These are phyloP conservation scores for Sonneratia caseolaris DNA, from an alignment of 345 rosid genomes.

Conservation along the genomic window DNA sequence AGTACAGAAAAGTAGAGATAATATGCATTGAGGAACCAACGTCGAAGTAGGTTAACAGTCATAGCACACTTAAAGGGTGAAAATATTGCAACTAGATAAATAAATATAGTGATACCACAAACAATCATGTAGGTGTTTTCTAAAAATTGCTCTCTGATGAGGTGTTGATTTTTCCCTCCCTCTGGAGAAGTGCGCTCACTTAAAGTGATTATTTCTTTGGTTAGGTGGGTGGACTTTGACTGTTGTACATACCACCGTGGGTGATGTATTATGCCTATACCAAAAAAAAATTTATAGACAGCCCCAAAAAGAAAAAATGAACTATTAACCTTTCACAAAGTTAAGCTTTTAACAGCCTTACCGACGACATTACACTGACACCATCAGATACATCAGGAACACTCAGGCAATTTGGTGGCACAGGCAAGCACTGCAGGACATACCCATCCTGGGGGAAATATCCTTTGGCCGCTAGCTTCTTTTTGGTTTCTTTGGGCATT, in stretches of 20 bases:
- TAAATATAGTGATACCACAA: too few relatives aligned
- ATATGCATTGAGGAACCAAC: too few relatives aligned
- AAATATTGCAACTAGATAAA: too few relatives aligned
- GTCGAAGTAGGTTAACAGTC: too few relatives aligned
- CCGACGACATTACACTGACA: constrained; percentile 69
- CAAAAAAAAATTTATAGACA: background rate
- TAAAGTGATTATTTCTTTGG: background rate
- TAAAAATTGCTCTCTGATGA: too few relatives aligned
- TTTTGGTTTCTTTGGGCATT: constrained; percentile 56
- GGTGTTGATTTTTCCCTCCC: too few relatives aligned
- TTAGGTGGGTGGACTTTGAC: background rate
- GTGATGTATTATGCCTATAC: background rate
- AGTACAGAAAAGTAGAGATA: background rate
- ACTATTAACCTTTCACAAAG: constrained; percentile 4
- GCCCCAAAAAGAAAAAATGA: background rate
- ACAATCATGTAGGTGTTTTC: too few relatives aligned
- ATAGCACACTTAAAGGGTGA: too few relatives aligned
- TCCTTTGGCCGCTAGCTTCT: constrained; percentile 66
- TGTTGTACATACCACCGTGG: background rate
- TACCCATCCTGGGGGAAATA: constrained; percentile 93
- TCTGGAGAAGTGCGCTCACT: background rate
- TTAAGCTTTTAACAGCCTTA: constrained; percentile 26
- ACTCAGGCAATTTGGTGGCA: constrained; percentile 91
- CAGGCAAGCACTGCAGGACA: constrained; percentile 61
- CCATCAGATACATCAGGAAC: constrained; percentile 91